A percentile compares a stretch with the other conserved stretches of the same genome.
Evolutionary conservation across 495 filamentous ascomycete genomes (phyloP).

Genomic region (Parathielavia appendiculata): DNA sequence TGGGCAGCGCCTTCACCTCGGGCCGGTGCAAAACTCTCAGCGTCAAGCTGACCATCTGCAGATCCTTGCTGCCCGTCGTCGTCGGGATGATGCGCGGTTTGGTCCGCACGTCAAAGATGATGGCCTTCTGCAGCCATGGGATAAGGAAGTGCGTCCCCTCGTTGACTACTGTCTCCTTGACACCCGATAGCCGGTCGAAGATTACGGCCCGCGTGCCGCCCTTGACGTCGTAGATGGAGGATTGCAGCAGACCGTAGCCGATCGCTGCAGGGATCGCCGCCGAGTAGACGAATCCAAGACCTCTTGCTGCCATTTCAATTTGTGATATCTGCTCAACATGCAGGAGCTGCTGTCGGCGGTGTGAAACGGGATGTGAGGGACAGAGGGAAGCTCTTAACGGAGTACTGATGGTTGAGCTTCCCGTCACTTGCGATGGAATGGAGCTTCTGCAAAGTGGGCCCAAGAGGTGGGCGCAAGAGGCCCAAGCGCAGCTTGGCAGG

Average conservation of each 20-base stretch:
- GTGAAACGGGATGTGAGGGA: slow-evolving; percentile 17
- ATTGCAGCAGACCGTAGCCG: slow-evolving; percentile 56
- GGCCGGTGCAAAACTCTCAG: slow-evolving; percentile 92
- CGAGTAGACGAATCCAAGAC: slow-evolving; percentile 59
- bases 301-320: slow-evolving; percentile 48
- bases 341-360: background rate
- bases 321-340: background rate
- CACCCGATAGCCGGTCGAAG: slow-evolving; percentile 90
- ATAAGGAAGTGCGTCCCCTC: slow-evolving; percentile 97
- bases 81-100: slow-evolving; percentile 95
- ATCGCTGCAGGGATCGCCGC: slow-evolving; percentile 66
- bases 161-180: slow-evolving; percentile 86
- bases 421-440: slow-evolving; percentile 10
- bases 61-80: slow-evolving; percentile 97
- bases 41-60: slow-evolving; percentile 99
- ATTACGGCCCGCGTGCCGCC: slow-evolving; percentile 93
- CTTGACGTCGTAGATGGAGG: slow-evolving; percentile 93
- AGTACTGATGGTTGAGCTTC: background rate
- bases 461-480: slow-evolving; percentile 4
- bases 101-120: slow-evolving; percentile 96
- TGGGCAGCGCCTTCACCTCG: slow-evolving; percentile 85
- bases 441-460: slow-evolving; percentile 28
- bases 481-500: background rate
- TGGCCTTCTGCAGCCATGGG: slow-evolving; percentile 91
- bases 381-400: background rate